These are phyloP conservation scores for Cladosporium sp. DNA, from an alignment of 2,329 filamentous ascomycete species.

Conservation along the genomic window DNA sequence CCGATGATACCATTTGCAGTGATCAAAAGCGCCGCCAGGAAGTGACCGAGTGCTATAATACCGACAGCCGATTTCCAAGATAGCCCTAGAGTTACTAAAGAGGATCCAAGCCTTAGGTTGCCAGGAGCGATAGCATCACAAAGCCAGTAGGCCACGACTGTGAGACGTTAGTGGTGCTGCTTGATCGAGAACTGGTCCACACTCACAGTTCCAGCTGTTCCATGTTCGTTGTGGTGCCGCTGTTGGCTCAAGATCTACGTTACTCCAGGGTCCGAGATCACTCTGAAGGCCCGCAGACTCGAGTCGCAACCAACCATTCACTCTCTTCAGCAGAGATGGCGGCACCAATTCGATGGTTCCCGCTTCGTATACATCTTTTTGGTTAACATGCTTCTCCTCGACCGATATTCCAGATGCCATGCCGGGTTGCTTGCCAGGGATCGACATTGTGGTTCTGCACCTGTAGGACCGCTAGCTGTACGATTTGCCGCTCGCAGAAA, in stretches of 20 bases:
- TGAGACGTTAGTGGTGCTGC: background rate
- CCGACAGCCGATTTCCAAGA: conserved; percentile 57
- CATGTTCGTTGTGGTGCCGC: conserved; percentile 22
- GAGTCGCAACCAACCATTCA: background rate
- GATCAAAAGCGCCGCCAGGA: conserved; percentile 58
- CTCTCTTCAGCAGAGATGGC: background rate
- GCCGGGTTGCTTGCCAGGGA: background rate
- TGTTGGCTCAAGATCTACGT: conserved; percentile 25
- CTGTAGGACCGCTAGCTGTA: background rate
- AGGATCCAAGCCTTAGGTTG: conserved; percentile 42
- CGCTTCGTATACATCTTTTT: background rate
- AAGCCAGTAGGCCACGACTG: conserved; percentile 29
- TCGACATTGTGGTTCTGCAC: background rate
- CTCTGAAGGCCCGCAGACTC: background rate
- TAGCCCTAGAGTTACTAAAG: conserved; percentile 53
- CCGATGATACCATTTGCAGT: conserved; percentile 53
- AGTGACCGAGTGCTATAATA: conserved; percentile 53
- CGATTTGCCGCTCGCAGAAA: background rate
- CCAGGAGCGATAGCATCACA: conserved; percentile 24
- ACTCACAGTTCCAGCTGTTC: conserved; percentile 24
- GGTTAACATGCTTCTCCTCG: background rate
- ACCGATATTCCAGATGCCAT: background rate
- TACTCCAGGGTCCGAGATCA: conserved; percentile 16
- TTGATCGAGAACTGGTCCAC: background rate
- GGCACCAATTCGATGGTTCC: background rate